Base-by-base conservation (phyloP, 192 early-diverging fungal genomes). In the Blastocladiella britannica region DNA sequence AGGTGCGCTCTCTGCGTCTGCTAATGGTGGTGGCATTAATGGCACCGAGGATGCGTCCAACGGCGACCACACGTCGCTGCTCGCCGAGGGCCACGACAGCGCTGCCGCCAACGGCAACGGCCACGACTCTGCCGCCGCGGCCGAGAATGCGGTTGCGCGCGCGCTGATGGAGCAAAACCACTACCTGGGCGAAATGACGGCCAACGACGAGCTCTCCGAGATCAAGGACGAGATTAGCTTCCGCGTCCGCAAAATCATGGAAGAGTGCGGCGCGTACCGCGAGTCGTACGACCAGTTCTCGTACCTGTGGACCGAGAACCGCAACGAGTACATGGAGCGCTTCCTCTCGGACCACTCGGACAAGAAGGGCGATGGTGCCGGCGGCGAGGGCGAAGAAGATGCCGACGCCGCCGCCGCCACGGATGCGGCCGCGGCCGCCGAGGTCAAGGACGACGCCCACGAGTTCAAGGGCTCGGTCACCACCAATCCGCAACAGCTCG, bases 1-100 rank as follows among this genome's bases (percentile, higher is more conserved):
- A n/a, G n/a, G n/a, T n/a, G n/a, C n/a, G n/a, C n/a, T n/a, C n/a
- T n/a, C n/a, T n/a, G n/a, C n/a, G n/a, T n/a, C n/a, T n/a, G n/a
- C n/a, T n/a, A n/a, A n/a, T n/a, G n/a, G n/a, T n/a, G n/a, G n/a
- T n/a, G n/a, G n/a, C 28, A 80, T 85, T 28, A 96, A 89, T 70
- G 90, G 91, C 65, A 78, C 76, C 28, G 79, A 88, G 25, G 73
- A 91, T 18, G 78, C 73, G 20, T 74, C 86, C 51, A 67, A 89
- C 29, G 80, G 84, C 55, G 88, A 91, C 6, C 87, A 90, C 59
- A 87, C 80, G 62, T 84, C 85, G 53, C 84, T 81, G 64, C 79
- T 97, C 5, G 76, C 80, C 63, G 76, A 84, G 7, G 96, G 93
- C 27, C 91, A 93, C 65, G 87, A 90, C 65, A 91, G 91, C 0